phyloP scores from a whole-genome alignment of 2,329 filamentous ascomycete genomes.

The Epicoccum sorghinum region DNA sequence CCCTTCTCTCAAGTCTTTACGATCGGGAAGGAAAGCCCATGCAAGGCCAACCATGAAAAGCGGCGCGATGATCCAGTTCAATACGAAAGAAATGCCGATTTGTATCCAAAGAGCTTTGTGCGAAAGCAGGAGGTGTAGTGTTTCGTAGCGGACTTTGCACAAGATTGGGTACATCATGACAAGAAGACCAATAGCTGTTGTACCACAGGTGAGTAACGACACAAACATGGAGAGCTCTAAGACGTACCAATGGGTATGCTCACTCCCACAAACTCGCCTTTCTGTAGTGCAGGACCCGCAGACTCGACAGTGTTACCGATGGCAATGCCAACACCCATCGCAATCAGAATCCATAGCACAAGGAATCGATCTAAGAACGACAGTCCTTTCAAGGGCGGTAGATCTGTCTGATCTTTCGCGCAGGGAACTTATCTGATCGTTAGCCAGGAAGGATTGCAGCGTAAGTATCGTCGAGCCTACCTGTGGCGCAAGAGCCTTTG shows the following conservation, averaged over 20 bases:
- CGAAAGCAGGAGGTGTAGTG: conserved; percentile 69
- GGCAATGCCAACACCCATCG: conserved; percentile 77
- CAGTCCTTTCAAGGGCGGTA: conserved; percentile 48
- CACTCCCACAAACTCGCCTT: conserved; percentile 74
- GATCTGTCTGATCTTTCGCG: not conserved
- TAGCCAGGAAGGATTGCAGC: not conserved
- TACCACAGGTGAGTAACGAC: not conserved
- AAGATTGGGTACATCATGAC: conserved; percentile 96
- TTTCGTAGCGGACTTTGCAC: conserved; percentile 83
- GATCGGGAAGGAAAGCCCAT: conserved; percentile 60
- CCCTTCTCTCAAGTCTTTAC: conserved; percentile 62
- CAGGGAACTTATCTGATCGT: conserved; percentile 3
- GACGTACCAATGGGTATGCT: conserved; percentile 68
- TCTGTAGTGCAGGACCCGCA: conserved; percentile 67
- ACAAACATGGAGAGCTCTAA: not conserved
- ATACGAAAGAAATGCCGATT: conserved; percentile 73
- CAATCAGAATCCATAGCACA: conserved; percentile 72
- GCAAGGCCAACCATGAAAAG: conserved; percentile 79
- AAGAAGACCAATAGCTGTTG: conserved; percentile 73
- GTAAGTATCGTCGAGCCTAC: not conserved
- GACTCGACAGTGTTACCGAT: conserved; percentile 75
- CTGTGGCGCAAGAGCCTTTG: not conserved
- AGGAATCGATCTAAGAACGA: conserved; percentile 54
- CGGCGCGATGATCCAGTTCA: conserved; percentile 85
- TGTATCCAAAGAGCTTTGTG: conserved; percentile 74